Evolutionary conservation across 2,329 filamentous ascomycete species (phyloP), one percentile per base, ranked within the genome.

Genomic region (Cercospora janseana): DNA sequence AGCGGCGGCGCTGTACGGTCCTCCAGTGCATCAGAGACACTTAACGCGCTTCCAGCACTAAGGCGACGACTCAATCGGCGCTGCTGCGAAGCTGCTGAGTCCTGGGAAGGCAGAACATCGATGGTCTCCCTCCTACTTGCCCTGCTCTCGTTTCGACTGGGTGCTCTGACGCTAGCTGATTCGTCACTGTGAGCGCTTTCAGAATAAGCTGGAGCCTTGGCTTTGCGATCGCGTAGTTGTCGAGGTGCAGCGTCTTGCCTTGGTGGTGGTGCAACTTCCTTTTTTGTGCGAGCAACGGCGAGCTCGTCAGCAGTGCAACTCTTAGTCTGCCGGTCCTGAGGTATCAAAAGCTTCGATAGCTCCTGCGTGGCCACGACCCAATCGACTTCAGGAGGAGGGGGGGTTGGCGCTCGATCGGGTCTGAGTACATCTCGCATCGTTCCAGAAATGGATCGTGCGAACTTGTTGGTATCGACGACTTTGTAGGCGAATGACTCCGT

Each of bases 401-500:
- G 85, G 3, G 83, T 81, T 2, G 80, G 76, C 13, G 68, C 70
- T 50, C 69, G 63, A 46, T 31, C 72, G 66, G 42, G 68, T 67
- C 57, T 65, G 64, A 21, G 66, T 6, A 41, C 38, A 28, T 66
- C 63, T 60, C 27, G 70, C 27, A 73, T 71, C 37, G 81, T 70
- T 7, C 77, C 78, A 2, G 85, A 86, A 21, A 83, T 69, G 56
- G 77, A 86, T 21, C 84, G 78, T 32, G 81, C 79, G 56, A 87
- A 74, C 54, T 82, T 86, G 6, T 82, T 73, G 1, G 85, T 79
- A 37, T 86, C 80, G 1, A 87, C 77, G 8, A 88, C 83, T 69
- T 88, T 95, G 18, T 89, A 88, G 1, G 83, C 82, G 32, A 89
- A 97, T 0, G 92, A 87, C 55, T 92, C 87, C 0, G 92, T 97